These are phyloP conservation scores for Cyclocybe cylindracea DNA, from an alignment of 768 basidiomycete genomes.

Conservation along the genomic window DNA sequence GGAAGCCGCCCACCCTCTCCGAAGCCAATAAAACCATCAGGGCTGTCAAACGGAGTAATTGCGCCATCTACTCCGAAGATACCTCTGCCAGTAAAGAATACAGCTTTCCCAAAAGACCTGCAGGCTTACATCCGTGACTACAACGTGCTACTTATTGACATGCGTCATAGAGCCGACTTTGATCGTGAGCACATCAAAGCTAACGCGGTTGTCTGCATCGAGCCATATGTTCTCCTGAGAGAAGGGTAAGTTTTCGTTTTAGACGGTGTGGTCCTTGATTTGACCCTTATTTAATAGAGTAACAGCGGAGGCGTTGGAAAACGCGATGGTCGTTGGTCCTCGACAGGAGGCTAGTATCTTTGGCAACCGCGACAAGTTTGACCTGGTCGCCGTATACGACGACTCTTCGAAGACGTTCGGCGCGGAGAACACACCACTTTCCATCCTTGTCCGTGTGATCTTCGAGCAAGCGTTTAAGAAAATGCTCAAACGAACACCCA, in stretches of 20 bases:
- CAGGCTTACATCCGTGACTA: conserved; percentile 55
- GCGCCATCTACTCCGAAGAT: conserved; percentile 35
- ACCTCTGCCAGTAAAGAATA: conserved; percentile 57
- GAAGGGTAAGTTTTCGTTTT: conserved; percentile 54
- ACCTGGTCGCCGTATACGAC: conserved; percentile 88
- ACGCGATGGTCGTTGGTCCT: conserved; percentile 72
- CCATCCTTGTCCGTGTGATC: conserved; percentile 65
- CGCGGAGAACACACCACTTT: conserved; percentile 50
- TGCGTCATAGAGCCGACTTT: conserved; percentile 78
- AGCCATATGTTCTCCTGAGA: conserved; percentile 74
- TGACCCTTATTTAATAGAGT: conserved; percentile 44
- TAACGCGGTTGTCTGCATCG: conserved; percentile 77
- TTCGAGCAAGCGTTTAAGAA: conserved; percentile 74
- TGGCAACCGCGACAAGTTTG: conserved; percentile 82
- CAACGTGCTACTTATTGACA: conserved; percentile 78
- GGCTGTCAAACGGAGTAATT: conserved; percentile 33
- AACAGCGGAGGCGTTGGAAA: conserved; percentile 67
- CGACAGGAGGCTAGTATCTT: conserved; percentile 74
- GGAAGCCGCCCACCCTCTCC: conserved; percentile 68
- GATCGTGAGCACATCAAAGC: conserved; percentile 71
- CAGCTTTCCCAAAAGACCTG: conserved; percentile 60
- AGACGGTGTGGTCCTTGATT: conserved; percentile 3
- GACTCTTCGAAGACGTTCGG: conserved; percentile 53
- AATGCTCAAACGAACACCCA: conserved; percentile 71
- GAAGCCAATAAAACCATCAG: conserved; percentile 29